A percentile compares a stretch with the other conserved stretches of the same genome.
phyloP scores from a whole-genome alignment of 805 yeast species.

The Nakazawaea holstii region DNA sequence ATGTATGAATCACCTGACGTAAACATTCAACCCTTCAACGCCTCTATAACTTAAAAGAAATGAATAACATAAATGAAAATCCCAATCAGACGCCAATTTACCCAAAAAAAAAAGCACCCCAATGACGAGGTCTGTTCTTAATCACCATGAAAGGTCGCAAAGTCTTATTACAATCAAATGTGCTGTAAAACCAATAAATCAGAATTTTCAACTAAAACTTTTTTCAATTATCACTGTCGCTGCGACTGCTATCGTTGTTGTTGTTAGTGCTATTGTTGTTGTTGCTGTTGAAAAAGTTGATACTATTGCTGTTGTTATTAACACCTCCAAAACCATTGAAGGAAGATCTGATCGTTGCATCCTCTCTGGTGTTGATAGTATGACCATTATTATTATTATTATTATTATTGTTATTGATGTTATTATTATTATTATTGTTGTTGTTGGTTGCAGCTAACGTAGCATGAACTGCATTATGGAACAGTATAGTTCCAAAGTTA shows the following conservation, averaged over 20 bases:
- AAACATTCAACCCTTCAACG: too few species aligned
- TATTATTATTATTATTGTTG: not conserved
- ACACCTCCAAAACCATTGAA: not conserved
- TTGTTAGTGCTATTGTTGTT: not conserved
- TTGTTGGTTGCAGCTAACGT: slow-evolving; percentile 9
- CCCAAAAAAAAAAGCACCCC: too few species aligned
- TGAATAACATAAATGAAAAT: too few species aligned
- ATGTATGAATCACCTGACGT: too few species aligned
- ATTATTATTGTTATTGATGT: not conserved
- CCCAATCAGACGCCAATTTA: too few species aligned
- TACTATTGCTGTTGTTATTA: not conserved
- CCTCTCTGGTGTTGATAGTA: too few species aligned
- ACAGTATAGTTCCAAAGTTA: slow-evolving; percentile 11
- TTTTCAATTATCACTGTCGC: not conserved
- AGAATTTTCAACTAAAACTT: not conserved
- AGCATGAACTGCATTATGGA: slow-evolving; percentile 12
- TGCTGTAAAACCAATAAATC: not conserved
- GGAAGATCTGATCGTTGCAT: not conserved
- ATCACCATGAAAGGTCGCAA: too few species aligned
- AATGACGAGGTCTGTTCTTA: too few species aligned
- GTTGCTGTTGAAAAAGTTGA: not conserved
- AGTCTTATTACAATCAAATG: too few species aligned
- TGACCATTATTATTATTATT: not conserved
- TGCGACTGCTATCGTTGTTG: not conserved
- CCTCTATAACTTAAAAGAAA: too few species aligned